A percentile compares a stretch with the other conserved stretches of the same genome.
Conservation (phyloP, 805 yeast species). For the Wickerhamomyces pijperi region DNA sequence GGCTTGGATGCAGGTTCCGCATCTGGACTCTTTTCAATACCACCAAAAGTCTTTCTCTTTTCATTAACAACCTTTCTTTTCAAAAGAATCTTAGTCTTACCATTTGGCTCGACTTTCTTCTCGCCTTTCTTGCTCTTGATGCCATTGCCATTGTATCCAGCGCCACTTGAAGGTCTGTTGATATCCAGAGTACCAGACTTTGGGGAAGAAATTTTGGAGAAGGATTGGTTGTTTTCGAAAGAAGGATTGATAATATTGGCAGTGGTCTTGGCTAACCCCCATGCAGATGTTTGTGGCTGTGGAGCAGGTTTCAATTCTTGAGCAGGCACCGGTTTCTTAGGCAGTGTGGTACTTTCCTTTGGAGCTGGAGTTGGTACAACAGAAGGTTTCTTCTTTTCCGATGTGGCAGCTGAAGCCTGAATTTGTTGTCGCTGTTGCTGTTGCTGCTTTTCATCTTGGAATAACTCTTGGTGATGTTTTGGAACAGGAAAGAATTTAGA, state of each 20-base stretch:
- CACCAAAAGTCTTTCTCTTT: conserved; percentile 1
- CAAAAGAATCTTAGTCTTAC: conserved; percentile 6
- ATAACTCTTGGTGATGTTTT: background rate
- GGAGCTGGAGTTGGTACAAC: too few relatives aligned
- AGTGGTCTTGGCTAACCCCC: conserved; percentile 4
- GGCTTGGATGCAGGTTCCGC: background rate
- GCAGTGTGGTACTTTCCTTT: too few relatives aligned
- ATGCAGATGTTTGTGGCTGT: conserved; percentile 6
- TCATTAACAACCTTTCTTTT: conserved; percentile 8
- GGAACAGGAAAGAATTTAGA: background rate
- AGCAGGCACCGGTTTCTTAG: too few relatives aligned
- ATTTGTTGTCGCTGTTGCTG: too few relatives aligned
- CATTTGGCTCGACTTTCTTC: background rate
- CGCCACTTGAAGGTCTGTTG: conserved; percentile 1
- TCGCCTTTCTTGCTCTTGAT: background rate
- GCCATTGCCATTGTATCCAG: conserved; percentile 4
- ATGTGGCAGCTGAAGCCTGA: too few relatives aligned
- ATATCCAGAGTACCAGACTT: conserved; percentile 5
- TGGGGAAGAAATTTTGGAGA: conserved; percentile 11
- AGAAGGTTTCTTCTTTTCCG: too few relatives aligned
- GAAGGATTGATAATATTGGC: conserved; percentile 1
- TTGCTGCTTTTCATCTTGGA: background rate
- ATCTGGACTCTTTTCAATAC: background rate
- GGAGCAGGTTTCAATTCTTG: conserved; percentile 8
- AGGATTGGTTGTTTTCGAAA: too few relatives aligned